Percentiles rank a stretch among this genome's conserved stretches.
phyloP scores from a whole-genome alignment of 768 basidiomycete genomes.

The Xerocomellus dryophilus region DNA sequence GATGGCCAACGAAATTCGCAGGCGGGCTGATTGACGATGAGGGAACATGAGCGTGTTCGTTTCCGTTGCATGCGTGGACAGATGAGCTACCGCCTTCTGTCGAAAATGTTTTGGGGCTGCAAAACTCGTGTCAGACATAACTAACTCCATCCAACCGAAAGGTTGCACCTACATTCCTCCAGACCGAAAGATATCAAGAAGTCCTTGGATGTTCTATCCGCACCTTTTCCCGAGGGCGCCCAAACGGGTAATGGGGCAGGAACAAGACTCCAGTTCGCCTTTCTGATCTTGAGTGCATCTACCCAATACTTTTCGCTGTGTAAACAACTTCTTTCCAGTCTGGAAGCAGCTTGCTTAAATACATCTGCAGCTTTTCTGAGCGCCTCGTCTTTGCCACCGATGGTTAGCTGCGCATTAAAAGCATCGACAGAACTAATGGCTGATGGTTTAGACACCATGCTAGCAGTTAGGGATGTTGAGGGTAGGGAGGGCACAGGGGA shows the following conservation, averaged over 20 bases:
- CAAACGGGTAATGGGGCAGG: conserved; percentile 76
- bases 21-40: conserved; percentile 57
- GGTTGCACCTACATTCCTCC: conserved; percentile 66
- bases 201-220: conserved; percentile 78
- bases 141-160: neutral
- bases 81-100: conserved; percentile 65
- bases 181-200: conserved; percentile 78
- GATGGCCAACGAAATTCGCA: conserved; percentile 55
- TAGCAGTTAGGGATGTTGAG: conserved; percentile 50
- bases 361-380: conserved; percentile 69
- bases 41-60: conserved; percentile 54
- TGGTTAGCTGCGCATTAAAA: conserved; percentile 66
- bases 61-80: conserved; percentile 49
- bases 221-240: conserved; percentile 67
- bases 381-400: conserved; percentile 80
- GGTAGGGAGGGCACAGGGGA: conserved; percentile 29
- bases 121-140: conserved; percentile 5
- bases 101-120: conserved; percentile 64
- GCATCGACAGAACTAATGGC: conserved; percentile 64
- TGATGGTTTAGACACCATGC: conserved; percentile 63
- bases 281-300: conserved; percentile 72
- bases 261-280: conserved; percentile 76
- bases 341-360: conserved; percentile 66
- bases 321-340: conserved; percentile 60
- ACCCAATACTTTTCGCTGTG: conserved; percentile 77